Evolutionary conservation across 169 alveolate genomes (phyloP).

Genomic region (Haemoproteus tartakovskyi): DNA sequence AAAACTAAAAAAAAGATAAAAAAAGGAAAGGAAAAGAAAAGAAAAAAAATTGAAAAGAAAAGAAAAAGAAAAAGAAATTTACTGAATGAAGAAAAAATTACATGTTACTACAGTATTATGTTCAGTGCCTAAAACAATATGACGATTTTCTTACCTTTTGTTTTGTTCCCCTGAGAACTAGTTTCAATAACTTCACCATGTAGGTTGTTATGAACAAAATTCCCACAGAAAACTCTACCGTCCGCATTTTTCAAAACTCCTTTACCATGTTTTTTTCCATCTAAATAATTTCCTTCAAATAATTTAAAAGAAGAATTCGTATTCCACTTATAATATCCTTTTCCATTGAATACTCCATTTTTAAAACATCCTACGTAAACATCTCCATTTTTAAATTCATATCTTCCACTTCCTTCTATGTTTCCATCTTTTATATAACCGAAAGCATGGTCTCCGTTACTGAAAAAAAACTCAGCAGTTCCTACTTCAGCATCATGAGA

Average conservation of each 20-base stretch:
- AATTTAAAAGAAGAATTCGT: conserved; percentile 8
- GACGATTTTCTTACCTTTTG: too few species aligned
- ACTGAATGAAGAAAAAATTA: not conserved
- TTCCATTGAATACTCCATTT: conserved; percentile 66
- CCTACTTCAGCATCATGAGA: conserved; percentile 39
- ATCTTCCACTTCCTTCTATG: conserved; percentile 64
- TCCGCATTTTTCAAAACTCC: conserved; percentile 71
- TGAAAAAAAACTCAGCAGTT: conserved; percentile 37
- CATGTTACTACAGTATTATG: too few species aligned
- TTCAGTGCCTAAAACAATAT: too few species aligned
- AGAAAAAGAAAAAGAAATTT: not conserved
- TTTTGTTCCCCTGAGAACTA: conserved; percentile 53
- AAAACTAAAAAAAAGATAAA: conserved; percentile 5
- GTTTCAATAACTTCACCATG: conserved; percentile 42
- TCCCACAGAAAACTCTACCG: conserved; percentile 74
- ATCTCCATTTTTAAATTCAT: conserved; percentile 69
- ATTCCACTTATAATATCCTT: conserved; percentile 62
- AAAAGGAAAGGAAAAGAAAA: not conserved
- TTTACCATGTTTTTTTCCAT: conserved; percentile 75
- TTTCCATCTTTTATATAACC: conserved; percentile 59
- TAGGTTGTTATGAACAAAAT: conserved; percentile 64
- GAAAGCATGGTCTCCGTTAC: conserved; percentile 57
- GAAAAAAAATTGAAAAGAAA: not conserved
- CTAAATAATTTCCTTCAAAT: conserved; percentile 66
- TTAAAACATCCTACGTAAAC: conserved; percentile 70